Percentiles rank a stretch among this genome's conserved stretches.
Evolutionary conservation across 768 basidiomycete species (phyloP).

Genomic region (Termitomyces sp.): DNA sequence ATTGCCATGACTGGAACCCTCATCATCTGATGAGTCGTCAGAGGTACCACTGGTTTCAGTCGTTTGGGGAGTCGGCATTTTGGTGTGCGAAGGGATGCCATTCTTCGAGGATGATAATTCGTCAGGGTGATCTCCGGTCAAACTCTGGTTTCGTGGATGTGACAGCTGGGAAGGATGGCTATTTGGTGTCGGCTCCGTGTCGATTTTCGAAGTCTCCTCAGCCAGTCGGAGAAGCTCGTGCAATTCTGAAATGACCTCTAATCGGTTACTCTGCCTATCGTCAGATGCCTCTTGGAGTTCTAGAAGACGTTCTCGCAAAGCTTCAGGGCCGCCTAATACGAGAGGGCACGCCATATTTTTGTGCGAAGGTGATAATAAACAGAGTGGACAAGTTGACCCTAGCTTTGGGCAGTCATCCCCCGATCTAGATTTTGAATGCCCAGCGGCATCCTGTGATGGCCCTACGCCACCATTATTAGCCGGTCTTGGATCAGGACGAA

Average conservation of each 20-base stretch:
- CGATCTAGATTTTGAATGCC: neutral
- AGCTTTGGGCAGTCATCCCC: neutral
- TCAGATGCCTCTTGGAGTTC: constrained; percentile 32
- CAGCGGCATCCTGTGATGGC: neutral
- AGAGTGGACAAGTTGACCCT: constrained; percentile 37
- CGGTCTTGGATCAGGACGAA: neutral
- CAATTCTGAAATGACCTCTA: constrained; percentile 37
- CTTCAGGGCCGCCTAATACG: constrained; percentile 36
- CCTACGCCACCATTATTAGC: neutral
- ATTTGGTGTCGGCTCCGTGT: neutral
- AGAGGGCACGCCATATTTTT: constrained; percentile 46
- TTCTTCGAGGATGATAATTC: neutral
- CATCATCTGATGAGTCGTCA: constrained; percentile 5
- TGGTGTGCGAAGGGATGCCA: neutral
- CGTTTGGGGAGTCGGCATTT: neutral
- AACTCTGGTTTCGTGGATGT: neutral
- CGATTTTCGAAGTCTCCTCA: neutral
- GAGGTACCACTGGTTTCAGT: neutral
- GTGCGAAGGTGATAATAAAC: constrained; percentile 41
- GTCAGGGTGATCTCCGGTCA: neutral
- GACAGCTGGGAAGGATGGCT: neutral
- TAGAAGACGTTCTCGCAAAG: constrained; percentile 41
- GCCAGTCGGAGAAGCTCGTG: constrained; percentile 22
- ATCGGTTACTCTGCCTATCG: constrained; percentile 19
- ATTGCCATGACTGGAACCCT: neutral